phyloP scores from a whole-genome alignment of 1,284 basidiomycete species.

The Ceratobasidium sp. region DNA sequence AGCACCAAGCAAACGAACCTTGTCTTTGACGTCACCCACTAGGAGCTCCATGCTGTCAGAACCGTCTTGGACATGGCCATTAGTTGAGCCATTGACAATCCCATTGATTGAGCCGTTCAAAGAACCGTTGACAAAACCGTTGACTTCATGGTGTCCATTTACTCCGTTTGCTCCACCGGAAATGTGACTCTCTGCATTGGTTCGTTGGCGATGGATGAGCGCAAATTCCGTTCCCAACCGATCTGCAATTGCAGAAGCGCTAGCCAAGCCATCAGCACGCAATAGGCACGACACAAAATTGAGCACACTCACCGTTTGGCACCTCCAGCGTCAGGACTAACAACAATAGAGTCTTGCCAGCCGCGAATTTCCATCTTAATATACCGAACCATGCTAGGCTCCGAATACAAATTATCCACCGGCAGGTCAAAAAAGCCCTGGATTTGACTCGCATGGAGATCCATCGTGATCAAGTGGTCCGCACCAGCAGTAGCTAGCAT shows the following conservation, averaged over 20 bases:
- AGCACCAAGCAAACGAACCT: slow-evolving; percentile 64
- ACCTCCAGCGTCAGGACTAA: slow-evolving; percentile 97
- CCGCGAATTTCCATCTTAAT: slow-evolving; percentile 89
- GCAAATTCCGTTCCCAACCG: slow-evolving; percentile 97
- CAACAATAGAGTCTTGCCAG: slow-evolving; percentile 93
- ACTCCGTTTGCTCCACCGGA: slow-evolving; percentile 14
- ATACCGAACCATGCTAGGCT: slow-evolving; percentile 88
- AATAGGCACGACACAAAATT: background rate
- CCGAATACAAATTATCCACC: slow-evolving; percentile 95
- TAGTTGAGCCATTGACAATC: slow-evolving; percentile 47
- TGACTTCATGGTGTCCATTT: slow-evolving; percentile 19
- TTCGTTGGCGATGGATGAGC: slow-evolving; percentile 93
- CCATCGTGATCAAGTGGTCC: slow-evolving; percentile 99
- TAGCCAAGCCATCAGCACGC: slow-evolving; percentile 55
- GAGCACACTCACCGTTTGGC: slow-evolving; percentile 86
- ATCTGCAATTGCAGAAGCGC: slow-evolving; percentile 95
- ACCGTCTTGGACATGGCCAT: slow-evolving; percentile 59
- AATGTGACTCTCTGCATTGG: slow-evolving; percentile 57
- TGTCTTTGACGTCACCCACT: slow-evolving; percentile 95
- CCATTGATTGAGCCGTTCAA: slow-evolving; percentile 15
- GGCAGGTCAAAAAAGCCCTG: slow-evolving; percentile 99
- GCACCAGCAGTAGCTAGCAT: slow-evolving; percentile 97
- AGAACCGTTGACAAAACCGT: slow-evolving; percentile 27
- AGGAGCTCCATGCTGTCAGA: slow-evolving; percentile 87
- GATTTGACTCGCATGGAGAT: slow-evolving; percentile 97